Base-by-base conservation (phyloP, 441 rosid genomes). In the Theobroma grandiflorum region DNA sequence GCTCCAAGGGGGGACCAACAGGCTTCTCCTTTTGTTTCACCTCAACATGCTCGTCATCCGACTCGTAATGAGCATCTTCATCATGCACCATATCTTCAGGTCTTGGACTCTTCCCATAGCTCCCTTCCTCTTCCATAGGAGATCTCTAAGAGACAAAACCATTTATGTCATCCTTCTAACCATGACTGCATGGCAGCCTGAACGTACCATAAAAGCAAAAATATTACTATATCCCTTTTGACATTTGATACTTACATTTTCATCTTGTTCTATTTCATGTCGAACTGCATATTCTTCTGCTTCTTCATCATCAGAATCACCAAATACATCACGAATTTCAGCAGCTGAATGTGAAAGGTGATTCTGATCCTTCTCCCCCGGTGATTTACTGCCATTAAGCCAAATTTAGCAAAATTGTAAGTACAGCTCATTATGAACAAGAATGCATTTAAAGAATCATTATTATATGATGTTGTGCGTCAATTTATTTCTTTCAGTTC, bases 311-410 rank as follows among this genome's bases (percentile, higher is more conserved):
- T 97, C 99, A 38, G 99, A 95, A 62, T 91, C 98, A 74, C 99
- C 99, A 88, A 97, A 97, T 43, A 97, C 99, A 89, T 97, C 96
- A 74, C 99, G 97, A 72, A 97, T 94, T 83, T 94, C 97, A 59
- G 92, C 94, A 18, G 91, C 92, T n/a, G 98, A 88, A 20, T 87
- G 92, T 78, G 88, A 82, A 84, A 82, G 84, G 45, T 83, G 91
- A 80, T 82, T 78, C 77, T 82, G 89, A 84, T 86, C 94, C 88
- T 93, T 91, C 87, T 91, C 99, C 73, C 77, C 89, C 63, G 88
- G 94, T 49, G 95, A 94, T 75, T 85, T 90, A 77, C 90, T 85
- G 87, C 76, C 67, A 86, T 57, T 37, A 77, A 26, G 68, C 49
- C 75, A 84, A 53, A 42, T 80, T 80, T 57, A 22, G 47, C 67